These are phyloP conservation scores for Dendrobium catenatum DNA, from an alignment of 106 monocot genomes.

Conservation along the genomic window DNA sequence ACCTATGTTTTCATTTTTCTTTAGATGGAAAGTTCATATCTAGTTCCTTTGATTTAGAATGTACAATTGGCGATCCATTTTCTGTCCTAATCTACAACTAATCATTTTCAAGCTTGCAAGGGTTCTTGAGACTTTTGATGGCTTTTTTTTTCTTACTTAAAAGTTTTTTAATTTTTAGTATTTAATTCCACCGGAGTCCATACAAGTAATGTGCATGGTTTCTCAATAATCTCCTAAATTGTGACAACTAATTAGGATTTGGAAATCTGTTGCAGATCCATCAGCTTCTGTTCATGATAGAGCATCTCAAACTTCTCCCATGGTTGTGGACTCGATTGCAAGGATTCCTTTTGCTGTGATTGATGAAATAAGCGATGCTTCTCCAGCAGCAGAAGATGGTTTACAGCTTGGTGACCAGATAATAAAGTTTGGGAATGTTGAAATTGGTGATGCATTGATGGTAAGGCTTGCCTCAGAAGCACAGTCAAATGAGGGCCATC, in stretches of 20 bases:
- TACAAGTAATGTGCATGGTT: not conserved
- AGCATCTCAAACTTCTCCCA: slow-evolving; percentile 22
- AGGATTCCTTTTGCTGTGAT: slow-evolving; percentile 78
- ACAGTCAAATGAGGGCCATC: slow-evolving; percentile 53
- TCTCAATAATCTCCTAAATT: not conserved
- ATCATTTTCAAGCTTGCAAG: not conserved
- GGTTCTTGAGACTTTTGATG: not conserved
- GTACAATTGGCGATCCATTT: slow-evolving; percentile 1
- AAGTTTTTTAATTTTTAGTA: not conserved
- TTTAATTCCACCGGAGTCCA: not conserved
- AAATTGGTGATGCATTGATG: slow-evolving; percentile 57
- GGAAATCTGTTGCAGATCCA: slow-evolving; percentile 17
- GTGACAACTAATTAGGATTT: not conserved
- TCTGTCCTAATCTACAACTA: not conserved
- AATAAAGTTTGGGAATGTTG: slow-evolving; percentile 81
- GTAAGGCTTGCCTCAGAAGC: slow-evolving; percentile 62
- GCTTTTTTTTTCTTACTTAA: not conserved
- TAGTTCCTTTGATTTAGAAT: not conserved
- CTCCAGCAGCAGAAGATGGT: slow-evolving; percentile 87
- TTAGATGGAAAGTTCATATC: not conserved
- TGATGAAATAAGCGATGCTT: slow-evolving; percentile 84
- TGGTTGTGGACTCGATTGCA: slow-evolving; percentile 30
- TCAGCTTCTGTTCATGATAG: slow-evolving; percentile 13
- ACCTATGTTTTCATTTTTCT: not conserved
- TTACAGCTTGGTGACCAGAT: slow-evolving; percentile 90